phyloP scores from a whole-genome alignment of 352 stramenopile species.

The Phytophthora chlamydospora region DNA sequence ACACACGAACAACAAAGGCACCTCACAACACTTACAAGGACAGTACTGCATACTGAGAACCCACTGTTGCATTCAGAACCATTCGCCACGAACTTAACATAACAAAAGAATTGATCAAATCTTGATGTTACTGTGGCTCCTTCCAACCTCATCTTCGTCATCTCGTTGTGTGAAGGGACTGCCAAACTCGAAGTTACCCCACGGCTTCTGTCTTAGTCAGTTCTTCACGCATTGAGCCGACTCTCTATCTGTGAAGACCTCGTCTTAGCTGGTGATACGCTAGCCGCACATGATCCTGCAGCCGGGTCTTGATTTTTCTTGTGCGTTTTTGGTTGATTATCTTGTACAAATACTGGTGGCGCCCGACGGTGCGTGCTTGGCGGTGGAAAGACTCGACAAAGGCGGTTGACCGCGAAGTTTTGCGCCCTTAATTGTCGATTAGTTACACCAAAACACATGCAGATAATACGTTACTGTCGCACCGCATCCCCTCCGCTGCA shows the following conservation, averaged over 20 bases:
- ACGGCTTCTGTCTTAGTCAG: conserved; percentile 31
- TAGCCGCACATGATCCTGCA: conserved; percentile 16
- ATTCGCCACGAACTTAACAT: background rate
- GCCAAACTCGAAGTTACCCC: conserved; percentile 41
- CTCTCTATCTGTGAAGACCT: conserved; percentile 42
- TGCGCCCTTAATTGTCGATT: conserved; percentile 40
- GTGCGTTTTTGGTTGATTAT: conserved; percentile 45
- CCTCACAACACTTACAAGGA: conserved; percentile 41
- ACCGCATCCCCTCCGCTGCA: conserved; percentile 37
- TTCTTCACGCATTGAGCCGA: conserved; percentile 19
- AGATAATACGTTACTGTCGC: conserved; percentile 55
- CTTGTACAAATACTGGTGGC: conserved; percentile 51
- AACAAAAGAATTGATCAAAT: conserved; percentile 47
- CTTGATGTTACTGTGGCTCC: conserved; percentile 31
- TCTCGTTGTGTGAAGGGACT: conserved; percentile 21
- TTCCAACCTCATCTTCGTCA: conserved; percentile 37
- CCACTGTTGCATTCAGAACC: too few relatives aligned
- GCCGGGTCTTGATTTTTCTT: conserved; percentile 39
- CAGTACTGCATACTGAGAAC: too few relatives aligned
- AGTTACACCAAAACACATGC: conserved; percentile 48
- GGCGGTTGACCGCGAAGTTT: conserved; percentile 22
- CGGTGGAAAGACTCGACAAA: conserved; percentile 32
- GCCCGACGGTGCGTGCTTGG: conserved; percentile 28
- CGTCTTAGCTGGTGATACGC: conserved; percentile 13
- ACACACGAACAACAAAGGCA: conserved; percentile 6